A percentile compares a stretch with the other conserved stretches of the same genome.
Conservation (phyloP, 768 basidiomycete species). For the Lactarius pseudohatsudake region DNA sequence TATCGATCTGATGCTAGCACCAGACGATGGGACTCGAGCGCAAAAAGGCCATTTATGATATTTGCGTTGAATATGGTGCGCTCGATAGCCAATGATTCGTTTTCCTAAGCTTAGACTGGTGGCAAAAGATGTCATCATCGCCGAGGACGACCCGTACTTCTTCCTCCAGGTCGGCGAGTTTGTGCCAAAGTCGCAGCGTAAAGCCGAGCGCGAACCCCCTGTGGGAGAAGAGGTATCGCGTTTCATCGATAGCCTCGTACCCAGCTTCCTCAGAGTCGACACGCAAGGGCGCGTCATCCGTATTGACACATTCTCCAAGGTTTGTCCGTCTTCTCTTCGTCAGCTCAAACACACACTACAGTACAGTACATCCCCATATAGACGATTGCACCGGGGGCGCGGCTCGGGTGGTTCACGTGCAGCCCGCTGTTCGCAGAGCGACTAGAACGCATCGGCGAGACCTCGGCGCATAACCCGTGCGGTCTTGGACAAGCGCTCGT, state of each 20-base stretch:
- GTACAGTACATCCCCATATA: constrained; percentile 33
- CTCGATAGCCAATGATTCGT: not conserved
- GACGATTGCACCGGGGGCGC: constrained; percentile 76
- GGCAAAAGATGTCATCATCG: constrained; percentile 63
- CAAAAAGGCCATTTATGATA: constrained; percentile 78
- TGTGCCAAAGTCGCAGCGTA: constrained; percentile 43
- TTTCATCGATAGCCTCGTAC: constrained; percentile 57
- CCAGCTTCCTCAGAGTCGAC: constrained; percentile 66
- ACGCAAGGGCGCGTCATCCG: constrained; percentile 82
- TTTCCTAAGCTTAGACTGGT: not conserved
- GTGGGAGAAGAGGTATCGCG: constrained; percentile 41
- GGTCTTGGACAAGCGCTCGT: constrained; percentile 73
- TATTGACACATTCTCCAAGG: constrained; percentile 80
- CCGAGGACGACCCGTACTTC: constrained; percentile 84
- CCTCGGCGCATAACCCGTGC: constrained; percentile 64
- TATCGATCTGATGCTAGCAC: constrained; percentile 1
- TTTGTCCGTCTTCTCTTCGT: constrained; percentile 28
- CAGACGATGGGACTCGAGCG: constrained; percentile 61
- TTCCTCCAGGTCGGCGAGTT: constrained; percentile 67
- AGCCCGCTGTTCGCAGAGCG: constrained; percentile 75
- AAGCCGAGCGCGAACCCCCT: constrained; percentile 16
- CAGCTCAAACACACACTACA: not conserved
- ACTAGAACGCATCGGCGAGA: constrained; percentile 67
- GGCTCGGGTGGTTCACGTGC: constrained; percentile 80
- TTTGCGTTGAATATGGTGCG: constrained; percentile 77